phyloP scores from a whole-genome alignment of 305 asterid species.

The Fraxinus floribunda region DNA sequence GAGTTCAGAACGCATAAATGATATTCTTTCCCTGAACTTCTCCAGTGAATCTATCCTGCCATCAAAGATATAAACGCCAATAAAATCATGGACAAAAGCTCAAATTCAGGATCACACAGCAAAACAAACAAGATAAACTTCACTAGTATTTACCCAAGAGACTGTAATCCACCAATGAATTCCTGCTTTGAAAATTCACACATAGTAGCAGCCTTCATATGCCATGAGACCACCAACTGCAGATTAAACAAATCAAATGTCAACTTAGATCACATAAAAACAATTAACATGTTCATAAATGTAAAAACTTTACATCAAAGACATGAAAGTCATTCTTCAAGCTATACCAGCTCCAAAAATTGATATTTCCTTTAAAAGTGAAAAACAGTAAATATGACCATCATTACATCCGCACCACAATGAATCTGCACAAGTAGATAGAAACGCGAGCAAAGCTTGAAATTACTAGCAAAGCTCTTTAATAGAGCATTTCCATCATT shows the following conservation, averaged over 20 bases:
- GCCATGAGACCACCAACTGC: constrained; percentile 98
- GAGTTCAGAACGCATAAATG: constrained; percentile 90
- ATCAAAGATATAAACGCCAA: constrained; percentile 22
- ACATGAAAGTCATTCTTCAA: neutral
- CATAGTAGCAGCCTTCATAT: constrained; percentile 99
- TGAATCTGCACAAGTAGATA: neutral
- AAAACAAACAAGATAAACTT: constrained; percentile 14
- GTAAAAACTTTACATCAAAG: neutral
- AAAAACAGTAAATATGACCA: neutral
- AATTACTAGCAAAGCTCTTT: neutral
- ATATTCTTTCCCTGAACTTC: constrained; percentile 82
- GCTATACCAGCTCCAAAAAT: neutral
- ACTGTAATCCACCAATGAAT: constrained; percentile 83
- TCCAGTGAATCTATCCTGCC: constrained; percentile 91
- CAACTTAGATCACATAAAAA: neutral
- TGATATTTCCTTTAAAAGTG: neutral
- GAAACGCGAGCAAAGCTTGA: neutral
- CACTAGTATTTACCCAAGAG: constrained; percentile 67
- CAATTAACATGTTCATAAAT: neutral
- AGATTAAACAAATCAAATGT: constrained; percentile 21
- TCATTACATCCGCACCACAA: neutral
- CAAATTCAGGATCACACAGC: constrained; percentile 7
- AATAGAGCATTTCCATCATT: neutral
- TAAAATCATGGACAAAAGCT: constrained; percentile 17
- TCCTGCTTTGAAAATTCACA: constrained; percentile 99